Percentiles rank a stretch among this genome's conserved stretches.
Evolutionary conservation across 1,284 basidiomycete genomes (phyloP).

Genomic region (Cryptococcus deneoformans): DNA sequence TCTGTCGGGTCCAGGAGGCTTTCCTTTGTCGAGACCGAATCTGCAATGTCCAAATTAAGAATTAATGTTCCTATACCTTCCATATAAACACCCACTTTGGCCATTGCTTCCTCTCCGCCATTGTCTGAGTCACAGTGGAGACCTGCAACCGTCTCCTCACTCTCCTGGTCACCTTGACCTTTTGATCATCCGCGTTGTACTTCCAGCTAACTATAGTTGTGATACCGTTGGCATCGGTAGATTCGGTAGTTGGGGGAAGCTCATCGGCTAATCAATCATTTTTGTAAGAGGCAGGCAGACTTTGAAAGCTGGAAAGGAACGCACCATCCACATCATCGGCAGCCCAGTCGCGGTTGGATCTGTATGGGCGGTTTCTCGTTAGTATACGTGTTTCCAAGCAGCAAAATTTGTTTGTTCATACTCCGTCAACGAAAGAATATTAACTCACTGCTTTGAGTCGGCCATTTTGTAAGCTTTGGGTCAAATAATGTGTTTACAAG

Average conservation of each 20-base stretch:
- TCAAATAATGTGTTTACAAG: not conserved
- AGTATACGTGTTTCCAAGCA: not conserved
- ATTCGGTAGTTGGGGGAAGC: constrained; percentile 55
- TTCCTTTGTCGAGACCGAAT: constrained; percentile 87
- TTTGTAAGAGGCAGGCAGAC: not conserved
- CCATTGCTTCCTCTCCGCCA: constrained; percentile 93
- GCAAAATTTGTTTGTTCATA: not conserved
- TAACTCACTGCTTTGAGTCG: constrained; percentile 11
- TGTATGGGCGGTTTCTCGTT: not conserved
- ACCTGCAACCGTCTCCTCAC: constrained; percentile 87
- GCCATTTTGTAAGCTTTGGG: constrained; percentile 7
- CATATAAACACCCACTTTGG: constrained; percentile 56
- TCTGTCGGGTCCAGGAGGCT: constrained; percentile 82
- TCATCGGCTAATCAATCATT: constrained; percentile 14
- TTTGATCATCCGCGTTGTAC: constrained; percentile 89
- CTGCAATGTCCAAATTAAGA: constrained; percentile 17
- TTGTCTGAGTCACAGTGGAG: constrained; percentile 86
- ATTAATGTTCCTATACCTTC: too few relatives aligned
- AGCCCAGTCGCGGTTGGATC: constrained; percentile 29
- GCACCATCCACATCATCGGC: constrained; percentile 25
- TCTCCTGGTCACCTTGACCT: constrained; percentile 76
- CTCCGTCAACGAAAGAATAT: not conserved
- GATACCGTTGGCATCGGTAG: constrained; percentile 83
- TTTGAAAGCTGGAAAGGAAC: not conserved
- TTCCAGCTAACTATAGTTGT: constrained; percentile 80